Evolutionary conservation across 352 stramenopile species (phyloP).

Genomic region (Globisporangium abappressorium): DNA sequence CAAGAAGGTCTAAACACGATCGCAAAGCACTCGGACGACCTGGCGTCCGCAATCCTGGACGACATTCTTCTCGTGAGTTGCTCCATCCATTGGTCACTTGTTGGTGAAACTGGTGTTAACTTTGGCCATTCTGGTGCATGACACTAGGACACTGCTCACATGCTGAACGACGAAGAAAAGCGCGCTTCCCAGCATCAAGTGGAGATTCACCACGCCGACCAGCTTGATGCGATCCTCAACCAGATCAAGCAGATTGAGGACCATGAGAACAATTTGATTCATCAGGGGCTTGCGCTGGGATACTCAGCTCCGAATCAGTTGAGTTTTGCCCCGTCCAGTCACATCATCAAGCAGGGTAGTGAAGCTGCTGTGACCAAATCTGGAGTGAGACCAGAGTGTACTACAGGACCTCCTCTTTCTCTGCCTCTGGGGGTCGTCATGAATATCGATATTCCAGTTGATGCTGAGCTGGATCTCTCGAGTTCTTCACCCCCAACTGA

Average conservation of each 20-base stretch:
- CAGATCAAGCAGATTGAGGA: conserved; percentile 48
- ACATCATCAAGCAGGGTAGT: not conserved
- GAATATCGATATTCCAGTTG: conserved; percentile 29
- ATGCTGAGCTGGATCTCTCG: not conserved
- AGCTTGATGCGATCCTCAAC: conserved; percentile 49
- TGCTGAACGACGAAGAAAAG: conserved; percentile 56
- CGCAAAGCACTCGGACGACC: conserved; percentile 43
- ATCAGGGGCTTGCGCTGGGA: conserved; percentile 32
- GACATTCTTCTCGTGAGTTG: conserved; percentile 53
- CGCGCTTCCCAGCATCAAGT: conserved; percentile 24
- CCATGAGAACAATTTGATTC: conserved; percentile 35
- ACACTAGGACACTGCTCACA: conserved; percentile 49
- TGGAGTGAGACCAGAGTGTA: not conserved
- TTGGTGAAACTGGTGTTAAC: not conserved
- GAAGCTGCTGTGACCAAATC: not conserved
- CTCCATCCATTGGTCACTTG: not conserved
- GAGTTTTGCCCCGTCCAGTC: not conserved
- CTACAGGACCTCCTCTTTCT: conserved; percentile 6
- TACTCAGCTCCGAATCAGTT: conserved; percentile 19
- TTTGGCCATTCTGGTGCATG: not conserved
- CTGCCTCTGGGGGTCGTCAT: conserved; percentile 51
- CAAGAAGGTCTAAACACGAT: conserved; percentile 36
- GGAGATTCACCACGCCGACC: conserved; percentile 23
- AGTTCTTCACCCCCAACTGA: not conserved
- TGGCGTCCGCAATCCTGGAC: conserved; percentile 57